A percentile compares a stretch with the other conserved stretches of the same genome.
Conservation (phyloP, 129 eudicot species). For the Smallanthus sonchifolius region DNA sequence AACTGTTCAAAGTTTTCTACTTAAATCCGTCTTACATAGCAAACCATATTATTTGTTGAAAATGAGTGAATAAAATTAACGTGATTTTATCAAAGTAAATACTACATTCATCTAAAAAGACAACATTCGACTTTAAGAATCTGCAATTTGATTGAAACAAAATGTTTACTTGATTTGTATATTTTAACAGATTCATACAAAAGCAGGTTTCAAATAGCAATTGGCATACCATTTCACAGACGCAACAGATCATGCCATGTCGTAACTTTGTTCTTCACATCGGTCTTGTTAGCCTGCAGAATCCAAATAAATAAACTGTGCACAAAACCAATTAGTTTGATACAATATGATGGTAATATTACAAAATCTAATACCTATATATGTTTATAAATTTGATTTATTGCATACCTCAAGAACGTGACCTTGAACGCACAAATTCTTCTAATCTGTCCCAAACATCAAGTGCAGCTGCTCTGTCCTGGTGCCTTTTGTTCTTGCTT, state of each 20-base stretch:
- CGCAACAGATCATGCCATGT: neutral
- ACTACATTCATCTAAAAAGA: neutral
- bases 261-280: neutral
- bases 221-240: neutral
- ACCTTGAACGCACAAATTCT: constrained; percentile 90
- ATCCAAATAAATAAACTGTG: neutral
- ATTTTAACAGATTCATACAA: constrained; percentile 7
- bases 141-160: neutral
- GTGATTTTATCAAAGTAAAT: neutral
- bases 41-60: too few relatives aligned
- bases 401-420: constrained; percentile 58
- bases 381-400: neutral
- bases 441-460: constrained; percentile 97
- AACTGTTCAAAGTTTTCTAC: neutral
- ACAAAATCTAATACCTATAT: neutral
- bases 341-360: neutral
- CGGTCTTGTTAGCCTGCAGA: constrained; percentile 7
- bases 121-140: neutral
- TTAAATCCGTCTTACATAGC: neutral
- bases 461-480: constrained; percentile 98
- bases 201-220: neutral
- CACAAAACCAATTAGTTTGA: neutral
- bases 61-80: neutral
- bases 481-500: constrained; percentile 97
- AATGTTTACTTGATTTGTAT: neutral